Percentiles rank a stretch among this genome's conserved stretches.
These are phyloP conservation scores for Aspergillus baeticus DNA, from an alignment of 495 filamentous ascomycete genomes.

Conservation along the genomic window DNA sequence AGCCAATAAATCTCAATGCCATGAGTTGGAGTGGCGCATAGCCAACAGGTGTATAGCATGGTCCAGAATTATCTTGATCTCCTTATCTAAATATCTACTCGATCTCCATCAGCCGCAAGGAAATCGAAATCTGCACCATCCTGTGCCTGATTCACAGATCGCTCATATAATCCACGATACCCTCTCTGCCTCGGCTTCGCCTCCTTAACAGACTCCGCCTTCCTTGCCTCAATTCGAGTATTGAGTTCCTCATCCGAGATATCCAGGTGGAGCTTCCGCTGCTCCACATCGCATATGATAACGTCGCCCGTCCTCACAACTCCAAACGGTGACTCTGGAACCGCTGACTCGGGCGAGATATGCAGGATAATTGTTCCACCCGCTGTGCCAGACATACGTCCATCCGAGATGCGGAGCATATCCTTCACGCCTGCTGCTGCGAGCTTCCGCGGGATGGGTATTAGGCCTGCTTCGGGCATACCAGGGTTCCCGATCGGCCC, in stretches of 20 bases:
- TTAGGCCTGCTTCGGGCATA: slow-evolving; percentile 60
- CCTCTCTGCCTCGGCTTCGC: slow-evolving; percentile 46
- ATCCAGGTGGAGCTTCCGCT: slow-evolving; percentile 43
- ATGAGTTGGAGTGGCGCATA: too few species aligned
- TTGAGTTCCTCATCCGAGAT: slow-evolving; percentile 48
- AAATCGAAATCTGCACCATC: slow-evolving; percentile 66
- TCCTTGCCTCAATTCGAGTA: slow-evolving; percentile 37
- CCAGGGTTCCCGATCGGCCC: slow-evolving; percentile 65
- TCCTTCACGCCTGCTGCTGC: slow-evolving; percentile 57
- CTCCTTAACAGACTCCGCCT: slow-evolving; percentile 14
- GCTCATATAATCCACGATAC: slow-evolving; percentile 64
- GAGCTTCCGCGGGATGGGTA: slow-evolving; percentile 62
- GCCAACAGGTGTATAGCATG: too few species aligned
- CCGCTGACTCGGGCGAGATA: slow-evolving; percentile 60
- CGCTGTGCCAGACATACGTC: slow-evolving; percentile 67
- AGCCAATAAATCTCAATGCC: too few species aligned
- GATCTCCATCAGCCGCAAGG: slow-evolving; percentile 45
- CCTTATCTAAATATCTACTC: background rate
- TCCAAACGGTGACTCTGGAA: slow-evolving; percentile 56
- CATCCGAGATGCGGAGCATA: slow-evolving; percentile 67
- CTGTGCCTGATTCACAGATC: slow-evolving; percentile 63
- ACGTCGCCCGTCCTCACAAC: slow-evolving; percentile 60
- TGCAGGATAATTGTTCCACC: slow-evolving; percentile 68
- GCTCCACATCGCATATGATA: slow-evolving; percentile 53
- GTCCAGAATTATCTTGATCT: too few species aligned